Evolutionary conservation across 169 alveolate genomes (phyloP), one percentile per base, ranked within the genome.

Genomic region (Cytauxzoon felis): DNA sequence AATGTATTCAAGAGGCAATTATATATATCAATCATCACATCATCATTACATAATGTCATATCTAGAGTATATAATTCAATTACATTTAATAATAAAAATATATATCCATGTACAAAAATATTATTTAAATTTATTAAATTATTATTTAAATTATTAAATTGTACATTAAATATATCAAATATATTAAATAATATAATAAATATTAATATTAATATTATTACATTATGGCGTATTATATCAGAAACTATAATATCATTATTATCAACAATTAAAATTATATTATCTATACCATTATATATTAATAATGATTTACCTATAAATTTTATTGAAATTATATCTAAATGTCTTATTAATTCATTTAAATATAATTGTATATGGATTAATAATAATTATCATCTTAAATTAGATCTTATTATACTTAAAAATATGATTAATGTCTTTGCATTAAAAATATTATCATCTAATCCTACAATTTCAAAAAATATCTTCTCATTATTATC

Each of bases 151-250:
- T n/a, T n/a, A n/a, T n/a, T n/a, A n/a, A n/a, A n/a, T n/a, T n/a
- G n/a, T n/a, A n/a, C n/a, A n/a, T n/a, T n/a, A n/a, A n/a, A n/a
- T n/a, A n/a, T n/a, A n/a, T n/a, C n/a, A n/a, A n/a, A n/a, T n/a
- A n/a, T n/a, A n/a, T n/a, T n/a, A n/a, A n/a, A n/a, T n/a, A n/a
- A n/a, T n/a, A n/a, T n/a, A n/a, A n/a, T n/a, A n/a, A n/a, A n/a
- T n/a, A n/a, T n/a, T n/a, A n/a, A n/a, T 8, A 43, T 63, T 56
- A 72, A 72, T 18, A 54, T 59, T 24, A 3, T 73, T 5, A 73
- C 79, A 5, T 38, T 73, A 38, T 73, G 78, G 79, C 63, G 84
- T 29, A 27, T 62, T 11, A 27, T 73, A 16, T 27, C 79, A 18
- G 76, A 73, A 29, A 41, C 66, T 40, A 64, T 73, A 16, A 33